Conservation (phyloP, 495 filamentous ascomycete genomes). For the Oleoguttula mirabilis region DNA sequence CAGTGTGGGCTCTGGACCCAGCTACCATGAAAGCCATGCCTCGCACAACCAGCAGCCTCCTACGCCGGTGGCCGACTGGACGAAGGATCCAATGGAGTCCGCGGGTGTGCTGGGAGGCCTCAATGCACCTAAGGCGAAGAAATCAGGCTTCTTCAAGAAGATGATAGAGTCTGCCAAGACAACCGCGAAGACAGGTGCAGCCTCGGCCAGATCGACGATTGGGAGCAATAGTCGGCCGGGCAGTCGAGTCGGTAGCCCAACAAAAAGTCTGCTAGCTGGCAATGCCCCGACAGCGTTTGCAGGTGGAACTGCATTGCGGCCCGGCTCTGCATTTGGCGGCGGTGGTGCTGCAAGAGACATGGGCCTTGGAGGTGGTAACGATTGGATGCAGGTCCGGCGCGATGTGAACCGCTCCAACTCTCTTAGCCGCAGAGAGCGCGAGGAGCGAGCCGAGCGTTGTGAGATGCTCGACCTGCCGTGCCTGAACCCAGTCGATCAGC, state of each 20-base stretch:
- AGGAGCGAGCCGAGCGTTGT: constrained; percentile 78
- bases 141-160: constrained; percentile 90
- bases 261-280: constrained; percentile 20
- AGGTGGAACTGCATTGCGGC: constrained; percentile 33
- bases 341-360: constrained; percentile 46
- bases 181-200: constrained; percentile 84
- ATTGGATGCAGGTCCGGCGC: constrained; percentile 91
- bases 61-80: constrained; percentile 39
- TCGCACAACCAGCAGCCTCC: constrained; percentile 39
- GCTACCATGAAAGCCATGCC: constrained; percentile 76
- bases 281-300: constrained; percentile 41
- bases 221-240: constrained; percentile 33
- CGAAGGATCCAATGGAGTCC: constrained; percentile 32
- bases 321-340: constrained; percentile 29
- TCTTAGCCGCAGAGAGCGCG: constrained; percentile 72
- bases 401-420: constrained; percentile 94
- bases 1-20: constrained; percentile 45
- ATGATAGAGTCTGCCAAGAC: constrained; percentile 93
- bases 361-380: constrained; percentile 51
- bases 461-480: constrained; percentile 89
- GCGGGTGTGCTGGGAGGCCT: constrained; percentile 60
- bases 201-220: constrained; percentile 77
- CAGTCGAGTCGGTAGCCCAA: constrained; percentile 22
- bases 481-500: constrained; percentile 74
- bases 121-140: constrained; percentile 78